Base-by-base conservation (phyloP, 129 eudicot genomes). In the Centella asiatica region DNA sequence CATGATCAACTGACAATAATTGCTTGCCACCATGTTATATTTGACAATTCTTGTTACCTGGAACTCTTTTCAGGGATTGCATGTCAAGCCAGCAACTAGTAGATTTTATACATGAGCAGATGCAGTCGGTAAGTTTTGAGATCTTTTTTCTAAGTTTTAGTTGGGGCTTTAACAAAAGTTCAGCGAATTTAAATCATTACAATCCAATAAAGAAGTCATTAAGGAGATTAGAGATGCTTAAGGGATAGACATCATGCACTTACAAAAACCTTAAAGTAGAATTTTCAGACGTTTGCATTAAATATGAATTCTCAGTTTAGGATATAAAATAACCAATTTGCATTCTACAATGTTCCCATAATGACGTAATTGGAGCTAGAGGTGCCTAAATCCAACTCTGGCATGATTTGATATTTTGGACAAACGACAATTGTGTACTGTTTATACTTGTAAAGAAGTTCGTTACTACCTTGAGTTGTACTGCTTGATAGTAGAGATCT, bases 31-130 rank as follows among this genome's bases (percentile, higher is more conserved):
- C 23, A 23, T 6, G 4, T 64, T 4, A 18, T 19, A 50, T 27
- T 42, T 48, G 42, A 45, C 58, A 36, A 31, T 61, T 53, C n/a
- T 64, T 72, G 49, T 62, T 48, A 48, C 3, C 22, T 31, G 62
- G 45, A 40, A 45, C 60, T 68, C 24, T 77, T 66, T 42, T 61
- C 71, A 89, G 97, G 97, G 97, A 89, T 76, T 89, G 97, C 88
- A 78, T 89, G 97, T 77, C 97, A 36, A 89, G 88, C 80, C 97
- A 89, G 70, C 95, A 85, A 45, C 80, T 85, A 29, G 97, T 89
- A 58, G 95, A 89, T 76, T 89, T 85, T 61, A 60, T 89, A 61
- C 87, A 66, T 37, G 88, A 78, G 68, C 95, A 85, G 66, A 60
- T 89, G 74, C 83, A 70, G 22, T 75, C 88, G 62, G 97, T 83